These are phyloP conservation scores for Apophysomyces elegans DNA, from an alignment of 371 early-diverging fungal species.

Conservation along the genomic window DNA sequence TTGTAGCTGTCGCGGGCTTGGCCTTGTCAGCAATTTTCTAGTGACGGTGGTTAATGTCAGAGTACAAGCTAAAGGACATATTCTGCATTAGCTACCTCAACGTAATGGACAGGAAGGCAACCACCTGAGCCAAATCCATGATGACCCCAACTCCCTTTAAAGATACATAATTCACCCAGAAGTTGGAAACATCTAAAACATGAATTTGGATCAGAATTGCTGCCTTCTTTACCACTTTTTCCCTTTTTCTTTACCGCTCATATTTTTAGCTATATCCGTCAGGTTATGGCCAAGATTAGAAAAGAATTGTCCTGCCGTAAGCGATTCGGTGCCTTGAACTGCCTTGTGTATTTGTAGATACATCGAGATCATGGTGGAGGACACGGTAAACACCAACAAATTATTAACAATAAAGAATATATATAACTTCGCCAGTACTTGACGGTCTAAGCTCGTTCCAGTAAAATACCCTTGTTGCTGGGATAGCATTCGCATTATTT, in stretches of 20 bases:
- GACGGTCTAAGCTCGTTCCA: conserved; percentile 73
- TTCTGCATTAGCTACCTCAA: conserved; percentile 39
- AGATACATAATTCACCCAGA: conserved; percentile 78
- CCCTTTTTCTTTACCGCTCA: conserved; percentile 26
- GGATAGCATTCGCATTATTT: conserved; percentile 68
- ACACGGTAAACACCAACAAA: conserved; percentile 66
- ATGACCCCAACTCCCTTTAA: conserved; percentile 66
- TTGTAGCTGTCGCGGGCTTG: conserved; percentile 76
- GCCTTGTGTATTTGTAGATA: conserved; percentile 50
- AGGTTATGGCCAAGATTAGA: conserved; percentile 31
- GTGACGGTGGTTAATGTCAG: not conserved
- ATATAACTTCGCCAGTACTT: conserved; percentile 78
- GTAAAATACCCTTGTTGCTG: conserved; percentile 82
- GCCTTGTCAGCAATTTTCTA: conserved; percentile 58
- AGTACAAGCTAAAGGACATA: not conserved
- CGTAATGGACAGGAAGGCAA: conserved; percentile 60
- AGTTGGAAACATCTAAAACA: conserved; percentile 47
- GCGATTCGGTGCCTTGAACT: conserved; percentile 24
- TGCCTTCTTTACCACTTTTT: not conserved
- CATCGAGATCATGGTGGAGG: conserved; percentile 57
- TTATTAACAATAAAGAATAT: conserved; percentile 79
- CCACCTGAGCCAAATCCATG: conserved; percentile 72
- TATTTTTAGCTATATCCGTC: conserved; percentile 37
- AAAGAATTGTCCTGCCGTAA: conserved; percentile 31
- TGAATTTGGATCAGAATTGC: not conserved